Evolutionary conservation across 2,329 filamentous ascomycete species (phyloP).

Genomic region (Pleomassaria siparia): DNA sequence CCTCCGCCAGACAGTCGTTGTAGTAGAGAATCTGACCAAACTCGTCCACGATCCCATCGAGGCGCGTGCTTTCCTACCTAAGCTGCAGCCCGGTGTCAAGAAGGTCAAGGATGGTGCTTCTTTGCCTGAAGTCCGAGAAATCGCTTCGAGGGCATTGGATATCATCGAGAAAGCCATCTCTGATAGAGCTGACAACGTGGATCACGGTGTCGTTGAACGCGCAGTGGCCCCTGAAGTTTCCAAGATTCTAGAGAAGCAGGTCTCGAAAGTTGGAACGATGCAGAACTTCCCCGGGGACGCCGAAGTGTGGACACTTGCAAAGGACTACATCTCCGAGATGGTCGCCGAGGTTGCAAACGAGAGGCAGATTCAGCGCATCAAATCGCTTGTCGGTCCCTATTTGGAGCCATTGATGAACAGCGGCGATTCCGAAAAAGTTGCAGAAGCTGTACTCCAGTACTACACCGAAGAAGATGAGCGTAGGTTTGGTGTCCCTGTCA

Average conservation of each 20-base stretch:
- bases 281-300: slow-evolving; percentile 62
- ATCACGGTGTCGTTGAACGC: slow-evolving; percentile 61
- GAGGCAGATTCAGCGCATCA: slow-evolving; percentile 74
- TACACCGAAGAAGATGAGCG: slow-evolving; percentile 84
- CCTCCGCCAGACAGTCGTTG: slow-evolving; percentile 90
- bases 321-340: slow-evolving; percentile 78
- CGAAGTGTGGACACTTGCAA: slow-evolving; percentile 65
- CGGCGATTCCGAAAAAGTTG: slow-evolving; percentile 65
- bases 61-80: slow-evolving; percentile 91
- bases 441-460: slow-evolving; percentile 71
- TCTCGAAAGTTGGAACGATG: slow-evolving; percentile 69
- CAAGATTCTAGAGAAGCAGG: slow-evolving; percentile 71
- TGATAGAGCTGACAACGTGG: slow-evolving; percentile 55
- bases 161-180: slow-evolving; percentile 95
- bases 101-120: slow-evolving; percentile 84
- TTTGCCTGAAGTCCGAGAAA: slow-evolving; percentile 88
- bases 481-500: slow-evolving; percentile 79
- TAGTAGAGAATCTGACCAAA: slow-evolving; percentile 97
- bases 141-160: slow-evolving; percentile 77
- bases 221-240: slow-evolving; percentile 72
- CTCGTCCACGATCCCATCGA: slow-evolving; percentile 95
- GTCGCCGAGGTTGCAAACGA: slow-evolving; percentile 85
- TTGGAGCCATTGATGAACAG: slow-evolving; percentile 69
- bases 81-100: slow-evolving; percentile 91
- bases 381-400: slow-evolving; percentile 70